A percentile compares a stretch with the other conserved stretches of the same genome.
These are phyloP conservation scores for Filobasidium uniguttulatum DNA, from an alignment of 1,284 basidiomycete genomes.

Conservation along the genomic window DNA sequence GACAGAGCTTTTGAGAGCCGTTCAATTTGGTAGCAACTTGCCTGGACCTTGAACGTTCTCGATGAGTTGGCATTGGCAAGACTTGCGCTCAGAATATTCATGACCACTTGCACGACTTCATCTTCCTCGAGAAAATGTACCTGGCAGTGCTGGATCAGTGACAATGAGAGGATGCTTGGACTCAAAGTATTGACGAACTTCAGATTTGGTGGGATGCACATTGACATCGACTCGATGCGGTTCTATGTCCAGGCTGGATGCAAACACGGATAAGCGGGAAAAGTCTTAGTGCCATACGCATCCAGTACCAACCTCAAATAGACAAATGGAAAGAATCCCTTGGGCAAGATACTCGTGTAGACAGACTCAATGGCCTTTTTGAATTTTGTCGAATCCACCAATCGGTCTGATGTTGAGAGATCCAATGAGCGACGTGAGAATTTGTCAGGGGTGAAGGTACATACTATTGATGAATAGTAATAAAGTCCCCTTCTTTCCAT, in stretches of 20 bases:
- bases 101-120: constrained; percentile 63
- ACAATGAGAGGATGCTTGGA: too few species aligned
- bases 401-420: constrained; percentile 50
- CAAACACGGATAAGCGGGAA: not conserved
- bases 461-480: constrained; percentile 94
- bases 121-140: constrained; percentile 94
- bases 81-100: constrained; percentile 53
- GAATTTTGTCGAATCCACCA: constrained; percentile 79
- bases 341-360: constrained; percentile 76
- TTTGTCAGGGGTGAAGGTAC: constrained; percentile 26
- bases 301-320: constrained; percentile 68
- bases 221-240: constrained; percentile 89
- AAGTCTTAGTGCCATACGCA: too few species aligned
- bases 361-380: constrained; percentile 77
- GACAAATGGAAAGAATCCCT: constrained; percentile 78
- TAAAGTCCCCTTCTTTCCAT: constrained; percentile 60
- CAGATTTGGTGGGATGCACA: constrained; percentile 94
- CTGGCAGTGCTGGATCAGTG: constrained; percentile 17
- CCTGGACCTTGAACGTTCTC: constrained; percentile 70
- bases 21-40: too few species aligned
- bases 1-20: too few species aligned
- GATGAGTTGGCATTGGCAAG: constrained; percentile 54
- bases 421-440: not conserved
- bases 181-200: constrained; percentile 36
- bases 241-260: constrained; percentile 68